Evolutionary conservation across 1,284 basidiomycete species (phyloP).

Genomic region (Sanghuangporus baumii): DNA sequence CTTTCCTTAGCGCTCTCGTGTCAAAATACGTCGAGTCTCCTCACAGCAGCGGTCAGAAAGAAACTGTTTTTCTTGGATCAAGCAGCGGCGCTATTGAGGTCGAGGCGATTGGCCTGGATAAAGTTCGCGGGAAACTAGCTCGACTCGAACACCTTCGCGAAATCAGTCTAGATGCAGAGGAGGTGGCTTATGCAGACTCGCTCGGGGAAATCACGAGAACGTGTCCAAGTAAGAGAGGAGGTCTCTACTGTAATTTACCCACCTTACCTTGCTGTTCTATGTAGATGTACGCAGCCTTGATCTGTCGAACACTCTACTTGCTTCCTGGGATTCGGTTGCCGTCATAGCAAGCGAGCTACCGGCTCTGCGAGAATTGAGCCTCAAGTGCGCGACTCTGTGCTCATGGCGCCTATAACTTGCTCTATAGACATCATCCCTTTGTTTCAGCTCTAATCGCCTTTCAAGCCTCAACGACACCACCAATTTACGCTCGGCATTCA

Average conservation of each 20-base stretch:
- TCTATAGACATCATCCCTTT: conserved; percentile 20
- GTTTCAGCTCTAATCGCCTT: conserved; percentile 56
- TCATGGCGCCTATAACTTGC: conserved; percentile 9
- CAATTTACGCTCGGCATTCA: conserved; percentile 42
- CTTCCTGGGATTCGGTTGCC: conserved; percentile 67
- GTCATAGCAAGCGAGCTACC: conserved; percentile 61
- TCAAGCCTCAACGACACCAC: conserved; percentile 27
- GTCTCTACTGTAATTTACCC: conserved; percentile 7
- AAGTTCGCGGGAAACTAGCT: conserved; percentile 67
- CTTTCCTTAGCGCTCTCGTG: conserved; percentile 72
- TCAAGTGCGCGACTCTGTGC: conserved; percentile 58
- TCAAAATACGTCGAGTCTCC: conserved; percentile 69
- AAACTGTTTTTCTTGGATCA: conserved; percentile 72
- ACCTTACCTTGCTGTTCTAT: not conserved
- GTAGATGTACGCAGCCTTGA: conserved; percentile 77
- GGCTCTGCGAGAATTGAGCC: conserved; percentile 56
- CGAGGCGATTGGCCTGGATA: conserved; percentile 79
- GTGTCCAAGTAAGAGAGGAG: conserved; percentile 60
- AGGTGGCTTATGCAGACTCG: conserved; percentile 52
- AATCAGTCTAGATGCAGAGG: conserved; percentile 70
- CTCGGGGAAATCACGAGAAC: conserved; percentile 49
- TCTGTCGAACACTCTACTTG: conserved; percentile 74
- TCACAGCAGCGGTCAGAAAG: conserved; percentile 45
- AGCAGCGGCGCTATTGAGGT: conserved; percentile 80
- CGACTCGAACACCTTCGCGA: conserved; percentile 65